These are phyloP conservation scores for Rubroboletus satanas DNA, from an alignment of 768 basidiomycete genomes.

Conservation along the genomic window DNA sequence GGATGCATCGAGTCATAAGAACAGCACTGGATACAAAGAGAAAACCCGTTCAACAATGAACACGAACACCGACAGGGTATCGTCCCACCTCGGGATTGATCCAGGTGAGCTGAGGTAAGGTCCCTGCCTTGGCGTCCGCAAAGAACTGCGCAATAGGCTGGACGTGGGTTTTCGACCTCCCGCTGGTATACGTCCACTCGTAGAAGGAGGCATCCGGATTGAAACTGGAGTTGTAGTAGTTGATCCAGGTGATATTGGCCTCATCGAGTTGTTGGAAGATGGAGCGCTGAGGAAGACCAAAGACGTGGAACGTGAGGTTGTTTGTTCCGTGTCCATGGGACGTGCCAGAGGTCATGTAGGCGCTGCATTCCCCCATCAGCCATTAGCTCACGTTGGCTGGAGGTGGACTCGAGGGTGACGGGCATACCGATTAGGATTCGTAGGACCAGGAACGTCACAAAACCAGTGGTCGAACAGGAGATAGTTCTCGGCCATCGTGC, in stretches of 20 bases:
- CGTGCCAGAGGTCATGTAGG: conserved; percentile 27
- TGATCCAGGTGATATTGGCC: conserved; percentile 21
- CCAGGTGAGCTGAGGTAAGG: conserved; percentile 24
- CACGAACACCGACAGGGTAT: background rate
- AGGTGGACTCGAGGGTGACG: background rate
- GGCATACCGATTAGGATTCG: conserved; percentile 24
- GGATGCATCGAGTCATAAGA: conserved; percentile 26
- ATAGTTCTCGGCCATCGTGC: conserved; percentile 24
- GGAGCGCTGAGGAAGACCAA: conserved; percentile 25
- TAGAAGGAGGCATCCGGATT: conserved; percentile 25
- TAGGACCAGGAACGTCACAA: conserved; percentile 26
- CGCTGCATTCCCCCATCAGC: conserved; percentile 1
- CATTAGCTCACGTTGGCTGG: background rate
- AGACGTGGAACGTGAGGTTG: conserved; percentile 10
- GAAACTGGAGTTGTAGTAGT: conserved; percentile 29
- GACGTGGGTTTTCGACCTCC: conserved; percentile 15
- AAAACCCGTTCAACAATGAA: background rate
- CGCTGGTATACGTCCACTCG: conserved; percentile 16
- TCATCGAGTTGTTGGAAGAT: conserved; percentile 29
- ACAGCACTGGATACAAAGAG: conserved; percentile 15
- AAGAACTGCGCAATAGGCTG: conserved; percentile 16
- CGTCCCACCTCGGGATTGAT: conserved; percentile 26
- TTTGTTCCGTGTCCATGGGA: conserved; percentile 25
- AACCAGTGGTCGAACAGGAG: conserved; percentile 24
- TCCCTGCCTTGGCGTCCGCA: conserved; percentile 20